phyloP scores from a whole-genome alignment of 176 grass and related monocot species.

The barley (Hordeum vulgare) region MorexV3_pseudomolecules_assembly NC_058519.1:12550693-12551192 shows the following conservation, averaged over 20 bases:
- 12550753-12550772: too few species aligned
- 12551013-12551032: neutral
- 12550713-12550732: too few species aligned
- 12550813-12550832: too few species aligned
- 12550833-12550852: too few species aligned
- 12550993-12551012: neutral
- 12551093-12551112: neutral
- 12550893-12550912: too few species aligned
- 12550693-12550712: too few species aligned
- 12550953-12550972: neutral
- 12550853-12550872: too few species aligned
- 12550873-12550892: too few species aligned
- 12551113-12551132: neutral
- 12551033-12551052: neutral
- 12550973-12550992: neutral
- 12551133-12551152: neutral
- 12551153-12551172: neutral
- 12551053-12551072: neutral
- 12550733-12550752: too few species aligned
- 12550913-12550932: too few species aligned
- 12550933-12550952: neutral
- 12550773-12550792: too few species aligned
- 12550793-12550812: too few species aligned
- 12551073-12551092: neutral
- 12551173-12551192: neutral